Evolutionary conservation across 2,329 filamentous ascomycete species (phyloP), one percentile per base, ranked within the genome.

Genomic region (Penicillium janthinellum): DNA sequence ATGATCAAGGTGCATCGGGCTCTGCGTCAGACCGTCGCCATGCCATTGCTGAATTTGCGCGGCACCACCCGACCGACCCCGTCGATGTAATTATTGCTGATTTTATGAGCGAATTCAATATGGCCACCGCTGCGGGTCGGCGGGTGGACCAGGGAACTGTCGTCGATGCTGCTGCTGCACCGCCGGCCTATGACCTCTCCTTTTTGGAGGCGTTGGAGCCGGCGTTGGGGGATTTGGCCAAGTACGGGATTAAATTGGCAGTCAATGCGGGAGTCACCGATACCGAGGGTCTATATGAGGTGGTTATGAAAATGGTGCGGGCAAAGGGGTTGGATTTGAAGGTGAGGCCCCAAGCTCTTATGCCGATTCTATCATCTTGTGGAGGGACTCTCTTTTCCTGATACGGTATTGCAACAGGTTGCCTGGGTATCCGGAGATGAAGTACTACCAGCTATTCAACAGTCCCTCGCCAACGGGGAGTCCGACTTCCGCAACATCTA

Each of bases 81-180:
- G 72, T 80, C 34, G 79, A 81, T 67, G 77, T 81, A 5, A 79
- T 81, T 48, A 79, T 80, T 53, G 76, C 77, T 4, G 79, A 81
- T 63, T 81, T 78, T 68, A 80, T 82, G 75, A 78, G 77, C 58
- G 79, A 82, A 60, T 78, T 80, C 62, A 86, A 85, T 68, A 84
- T 86, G 75, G 80, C 82, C 22, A 72, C 71, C 10, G 57, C 76
- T 61, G 71, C 74, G 60, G 66, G 76, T 63, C 61, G 79, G 70
- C 69, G 75, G 62, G 57, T 79, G 65, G 58, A 82, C 64, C 70
- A 75, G 54, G 57, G 65, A 37, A 51, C 37, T 7, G 31, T 60
- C 3, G 38, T 62, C 14, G 67, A 49, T 54, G 14, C 25, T 6
- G 34, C 44, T 48, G 56, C 60, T 22, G 20, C 38, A 10, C 67